Evolutionary conservation across 1,284 basidiomycete genomes (phyloP).

Genomic region (Polyporus tsugae): DNA sequence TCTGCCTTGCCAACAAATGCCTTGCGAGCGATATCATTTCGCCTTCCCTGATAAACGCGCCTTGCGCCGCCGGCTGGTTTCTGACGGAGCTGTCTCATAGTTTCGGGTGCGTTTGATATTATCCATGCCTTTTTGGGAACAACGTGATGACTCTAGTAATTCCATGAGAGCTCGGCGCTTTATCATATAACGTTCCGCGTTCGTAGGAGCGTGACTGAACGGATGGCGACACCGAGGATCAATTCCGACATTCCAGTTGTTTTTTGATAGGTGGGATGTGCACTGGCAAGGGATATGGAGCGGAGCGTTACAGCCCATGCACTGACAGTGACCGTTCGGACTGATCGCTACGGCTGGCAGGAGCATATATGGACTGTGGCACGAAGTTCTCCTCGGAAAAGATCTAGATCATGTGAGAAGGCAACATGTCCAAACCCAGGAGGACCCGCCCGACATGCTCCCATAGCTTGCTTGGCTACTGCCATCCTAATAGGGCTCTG

Average conservation of each 20-base stretch:
- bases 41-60: background rate
- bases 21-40: background rate
- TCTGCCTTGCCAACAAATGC: background rate
- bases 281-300: background rate
- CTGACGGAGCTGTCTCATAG: background rate
- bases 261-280: background rate
- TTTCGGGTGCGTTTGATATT: background rate
- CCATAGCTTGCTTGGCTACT: background rate
- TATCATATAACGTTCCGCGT: background rate
- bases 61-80: background rate
- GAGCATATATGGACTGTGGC: background rate
- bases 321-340: too few relatives aligned
- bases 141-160: background rate
- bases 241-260: background rate
- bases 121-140: conserved; percentile 1
- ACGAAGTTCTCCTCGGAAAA: background rate
- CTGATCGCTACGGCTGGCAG: too few relatives aligned
- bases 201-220: background rate
- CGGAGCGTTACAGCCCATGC: too few relatives aligned
- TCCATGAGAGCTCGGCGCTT: background rate
- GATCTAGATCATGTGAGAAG: background rate
- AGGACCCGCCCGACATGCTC: background rate
- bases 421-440: background rate
- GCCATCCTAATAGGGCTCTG: background rate
- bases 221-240: background rate